Base-by-base conservation (phyloP, 164 flowering plant genomes). In the Berberis thunbergii region DNA sequence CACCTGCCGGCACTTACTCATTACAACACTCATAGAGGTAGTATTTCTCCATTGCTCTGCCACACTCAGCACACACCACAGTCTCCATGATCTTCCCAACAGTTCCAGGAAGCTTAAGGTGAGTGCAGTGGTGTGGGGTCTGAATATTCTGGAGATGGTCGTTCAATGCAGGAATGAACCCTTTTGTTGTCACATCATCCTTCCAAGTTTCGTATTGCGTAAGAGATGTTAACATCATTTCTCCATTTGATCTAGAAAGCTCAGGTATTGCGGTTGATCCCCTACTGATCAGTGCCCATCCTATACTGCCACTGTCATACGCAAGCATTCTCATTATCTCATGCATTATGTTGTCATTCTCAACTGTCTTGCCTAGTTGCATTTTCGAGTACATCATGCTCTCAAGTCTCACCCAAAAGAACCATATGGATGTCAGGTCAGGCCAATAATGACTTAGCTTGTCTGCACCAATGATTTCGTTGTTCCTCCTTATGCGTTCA, bases 41-140 rank as follows among this genome's bases (percentile, higher is more conserved):
- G 50, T 44, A 45, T 38, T 60, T 60, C 62, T 60, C 62, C 62
- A 60, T 60, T 0, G 48, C 69, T 41, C 78, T 76, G 45, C 81
- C 83, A 66, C 89, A 89, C 74, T 87, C 91, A 0, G 86, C 74
- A 59, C 89, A 87, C 0, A 76, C 74, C 55, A 89, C 76, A 49
- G 7, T 68, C 67, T 81, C 87, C 1, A 80, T 83, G 6, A 89
- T 68, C 10, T 67, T 60, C 62, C 62, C 62, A 8, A 45, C 40
- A 43, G 50, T 60, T 50, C 62, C 62, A 44, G 62, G 62, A 7
- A 89, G 79, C 41, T 82, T 78, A 1, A 86, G 79, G 61, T 78
- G 73, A 59, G 68, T 80, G 80, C 91, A 86, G 65, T 82, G 88
- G 7, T 75, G 77, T 4, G 75, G 72, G 8, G 74, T 63, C 61